These are phyloP conservation scores for Debaryomycetaceae sp. DNA, from an alignment of 1,139 yeast species.

Conservation along the genomic window DNA sequence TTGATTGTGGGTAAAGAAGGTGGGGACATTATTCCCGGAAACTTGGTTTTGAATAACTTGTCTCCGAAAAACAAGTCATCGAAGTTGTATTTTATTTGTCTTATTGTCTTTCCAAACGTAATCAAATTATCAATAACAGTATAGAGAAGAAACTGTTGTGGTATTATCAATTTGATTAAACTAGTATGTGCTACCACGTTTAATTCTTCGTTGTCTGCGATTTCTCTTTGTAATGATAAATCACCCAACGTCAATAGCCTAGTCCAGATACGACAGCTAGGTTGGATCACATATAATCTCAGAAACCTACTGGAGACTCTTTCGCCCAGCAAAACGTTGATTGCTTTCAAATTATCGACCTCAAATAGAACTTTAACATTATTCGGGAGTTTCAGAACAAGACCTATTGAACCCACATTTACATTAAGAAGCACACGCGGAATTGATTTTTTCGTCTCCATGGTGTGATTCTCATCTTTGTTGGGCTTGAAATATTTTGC, in stretches of 20 bases:
- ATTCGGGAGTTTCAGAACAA: slow-evolving; percentile 49
- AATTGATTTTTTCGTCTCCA: slow-evolving; percentile 18
- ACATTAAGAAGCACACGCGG: slow-evolving; percentile 28
- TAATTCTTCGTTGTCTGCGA: slow-evolving; percentile 10
- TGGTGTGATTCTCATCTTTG: slow-evolving; percentile 22
- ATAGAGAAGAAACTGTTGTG: slow-evolving; percentile 63
- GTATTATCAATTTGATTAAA: slow-evolving; percentile 40
- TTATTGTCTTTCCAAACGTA: slow-evolving; percentile 56
- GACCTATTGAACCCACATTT: slow-evolving; percentile 37
- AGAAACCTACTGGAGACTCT: slow-evolving; percentile 30
- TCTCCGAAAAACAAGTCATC: slow-evolving; percentile 33
- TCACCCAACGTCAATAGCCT: slow-evolving; percentile 39
- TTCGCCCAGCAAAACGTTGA: slow-evolving; percentile 26
- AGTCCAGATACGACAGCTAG: slow-evolving; percentile 47
- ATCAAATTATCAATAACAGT: slow-evolving; percentile 64
- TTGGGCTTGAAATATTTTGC: slow-evolving; percentile 30
- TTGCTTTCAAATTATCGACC: slow-evolving; percentile 33
- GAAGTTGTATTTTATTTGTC: slow-evolving; percentile 54
- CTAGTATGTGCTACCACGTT: slow-evolving; percentile 20
- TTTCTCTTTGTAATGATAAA: slow-evolving; percentile 10
- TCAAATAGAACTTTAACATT: slow-evolving; percentile 52
- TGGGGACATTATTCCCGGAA: slow-evolving; percentile 31
- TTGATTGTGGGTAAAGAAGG: slow-evolving; percentile 28
- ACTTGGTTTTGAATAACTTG: slow-evolving; percentile 32
- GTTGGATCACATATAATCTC: slow-evolving; percentile 53